These are phyloP conservation scores for Candida coquimbonensis DNA, from an alignment of 805 yeast genomes.

Conservation along the genomic window DNA sequence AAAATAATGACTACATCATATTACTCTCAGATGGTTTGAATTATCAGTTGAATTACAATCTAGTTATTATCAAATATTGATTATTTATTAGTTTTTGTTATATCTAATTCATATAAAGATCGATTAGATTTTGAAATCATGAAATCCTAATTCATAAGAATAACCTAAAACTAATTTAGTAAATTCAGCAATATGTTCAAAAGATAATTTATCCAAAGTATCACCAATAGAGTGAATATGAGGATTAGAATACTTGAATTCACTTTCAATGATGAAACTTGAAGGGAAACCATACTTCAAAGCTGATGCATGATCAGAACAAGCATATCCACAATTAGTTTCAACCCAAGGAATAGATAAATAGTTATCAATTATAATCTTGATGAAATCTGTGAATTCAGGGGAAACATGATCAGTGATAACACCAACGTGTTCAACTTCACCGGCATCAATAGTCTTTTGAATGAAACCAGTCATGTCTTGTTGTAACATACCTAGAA, in stretches of 20 bases:
- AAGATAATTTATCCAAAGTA: conserved; percentile 72
- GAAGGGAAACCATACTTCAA: conserved; percentile 77
- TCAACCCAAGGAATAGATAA: conserved; percentile 64
- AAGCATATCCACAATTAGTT: conserved; percentile 83
- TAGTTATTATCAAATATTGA: no score
- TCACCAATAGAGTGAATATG: conserved; percentile 74
- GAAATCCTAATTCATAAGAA: conserved; percentile 57
- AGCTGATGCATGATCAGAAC: conserved; percentile 91
- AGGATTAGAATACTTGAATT: conserved; percentile 54
- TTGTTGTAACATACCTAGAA: conserved; percentile 84
- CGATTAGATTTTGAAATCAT: conserved; percentile 17
- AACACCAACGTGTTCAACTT: conserved; percentile 67
- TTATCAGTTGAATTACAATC: no score
- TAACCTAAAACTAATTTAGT: conserved; percentile 70
- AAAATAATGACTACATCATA: no score
- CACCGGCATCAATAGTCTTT: conserved; percentile 28
- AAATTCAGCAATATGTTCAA: conserved; percentile 76
- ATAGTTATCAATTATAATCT: conserved; percentile 53
- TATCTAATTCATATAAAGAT: no score
- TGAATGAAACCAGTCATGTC: conserved; percentile 53
- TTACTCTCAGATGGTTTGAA: no score
- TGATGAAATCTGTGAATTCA: conserved; percentile 30
- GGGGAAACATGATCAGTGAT: conserved; percentile 30
- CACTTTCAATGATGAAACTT: conserved; percentile 75
- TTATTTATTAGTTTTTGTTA: no score